phyloP scores from a whole-genome alignment of 208 protist genomes.

The Trypanosoma lewisi region DNA sequence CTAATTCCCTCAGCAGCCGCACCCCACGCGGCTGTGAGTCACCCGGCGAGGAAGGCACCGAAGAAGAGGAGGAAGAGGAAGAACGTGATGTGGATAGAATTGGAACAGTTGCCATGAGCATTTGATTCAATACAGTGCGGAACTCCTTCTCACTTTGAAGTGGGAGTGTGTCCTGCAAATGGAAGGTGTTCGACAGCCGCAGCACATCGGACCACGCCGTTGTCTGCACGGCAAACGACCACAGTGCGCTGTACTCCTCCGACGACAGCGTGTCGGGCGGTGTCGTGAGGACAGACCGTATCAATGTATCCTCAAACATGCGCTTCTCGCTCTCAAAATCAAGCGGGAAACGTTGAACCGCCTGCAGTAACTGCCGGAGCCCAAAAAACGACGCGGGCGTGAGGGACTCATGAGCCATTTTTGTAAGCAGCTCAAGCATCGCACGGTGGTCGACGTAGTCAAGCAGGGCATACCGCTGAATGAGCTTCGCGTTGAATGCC shows the following conservation, averaged over 20 bases:
- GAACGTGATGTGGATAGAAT: not conserved
- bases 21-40: constrained; percentile 8
- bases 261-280: constrained; percentile 21
- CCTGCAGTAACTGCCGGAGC: constrained; percentile 24
- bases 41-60: not conserved
- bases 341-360: constrained; percentile 45
- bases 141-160: constrained; percentile 37
- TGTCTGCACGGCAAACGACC: constrained; percentile 33
- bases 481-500: constrained; percentile 31
- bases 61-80: not conserved
- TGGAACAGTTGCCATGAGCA: constrained; percentile 13
- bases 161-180: constrained; percentile 27
- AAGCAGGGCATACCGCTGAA: constrained; percentile 40
- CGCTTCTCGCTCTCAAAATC: constrained; percentile 21
- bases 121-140: constrained; percentile 30
- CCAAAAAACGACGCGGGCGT: constrained; percentile 7
- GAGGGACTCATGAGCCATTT: constrained; percentile 6
- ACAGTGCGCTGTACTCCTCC: constrained; percentile 36
- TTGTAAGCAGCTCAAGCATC: constrained; percentile 32
- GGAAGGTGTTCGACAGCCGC: constrained; percentile 39
- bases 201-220: constrained; percentile 34
- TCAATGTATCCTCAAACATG: constrained; percentile 23
- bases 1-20: constrained; percentile 38
- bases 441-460: constrained; percentile 57
- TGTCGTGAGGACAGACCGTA: constrained; percentile 25